phyloP scores from a whole-genome alignment of 73 alveolate genomes.

The Breviolum minutum region DNA sequence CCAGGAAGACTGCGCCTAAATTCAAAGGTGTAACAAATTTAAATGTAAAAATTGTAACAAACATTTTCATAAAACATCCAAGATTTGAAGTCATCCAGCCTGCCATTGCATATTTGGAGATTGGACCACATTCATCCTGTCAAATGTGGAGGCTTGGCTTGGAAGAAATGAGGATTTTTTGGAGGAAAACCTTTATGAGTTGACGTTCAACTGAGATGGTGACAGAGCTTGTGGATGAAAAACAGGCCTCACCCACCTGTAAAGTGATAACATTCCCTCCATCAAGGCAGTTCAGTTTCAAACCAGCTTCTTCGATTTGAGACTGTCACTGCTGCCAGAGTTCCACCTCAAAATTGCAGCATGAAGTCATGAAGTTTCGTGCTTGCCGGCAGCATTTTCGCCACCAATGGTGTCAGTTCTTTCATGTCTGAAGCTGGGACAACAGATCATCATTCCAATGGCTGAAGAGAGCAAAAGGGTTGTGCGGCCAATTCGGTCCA shows the following conservation, averaged over 20 bases:
- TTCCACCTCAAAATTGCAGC: neutral
- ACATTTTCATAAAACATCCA: neutral
- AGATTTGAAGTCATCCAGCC: neutral
- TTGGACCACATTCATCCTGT: slow-evolving; percentile 4
- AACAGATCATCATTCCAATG: slow-evolving; percentile 11
- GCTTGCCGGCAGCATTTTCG: neutral
- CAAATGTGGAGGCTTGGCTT: neutral
- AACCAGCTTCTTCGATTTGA: neutral
- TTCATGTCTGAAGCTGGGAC: neutral
- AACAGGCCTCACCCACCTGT: slow-evolving; percentile 44
- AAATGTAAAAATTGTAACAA: neutral
- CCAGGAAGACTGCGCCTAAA: slow-evolving; percentile 46
- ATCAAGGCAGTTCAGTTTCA: neutral
- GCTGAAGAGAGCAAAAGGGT: slow-evolving; percentile 41
- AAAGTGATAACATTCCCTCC: neutral
- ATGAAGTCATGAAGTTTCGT: too few relatives aligned
- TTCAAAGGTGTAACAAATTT: neutral
- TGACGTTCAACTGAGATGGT: neutral
- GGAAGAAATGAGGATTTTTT: neutral
- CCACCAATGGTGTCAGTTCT: neutral
- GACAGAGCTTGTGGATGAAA: neutral
- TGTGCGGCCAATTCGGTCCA: slow-evolving; percentile 65
- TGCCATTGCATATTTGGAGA: slow-evolving; percentile 50
- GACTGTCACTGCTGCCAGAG: neutral
- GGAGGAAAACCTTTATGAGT: too few relatives aligned